phyloP scores from a whole-genome alignment of 2,329 filamentous ascomycete species.

The Ophiostoma australiae region DNA sequence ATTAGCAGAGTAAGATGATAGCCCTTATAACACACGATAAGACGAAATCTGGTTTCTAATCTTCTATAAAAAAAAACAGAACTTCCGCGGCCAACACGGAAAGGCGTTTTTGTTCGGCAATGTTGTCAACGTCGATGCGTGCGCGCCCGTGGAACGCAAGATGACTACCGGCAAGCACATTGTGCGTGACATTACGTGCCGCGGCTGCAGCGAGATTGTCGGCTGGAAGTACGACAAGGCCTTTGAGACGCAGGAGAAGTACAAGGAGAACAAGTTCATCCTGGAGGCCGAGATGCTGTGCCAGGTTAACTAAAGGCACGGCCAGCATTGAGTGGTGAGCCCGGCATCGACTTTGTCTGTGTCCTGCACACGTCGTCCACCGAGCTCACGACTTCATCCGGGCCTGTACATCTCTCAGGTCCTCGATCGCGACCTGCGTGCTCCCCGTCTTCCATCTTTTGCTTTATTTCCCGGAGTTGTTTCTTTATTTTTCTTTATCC shows the following conservation, averaged over 20 bases:
- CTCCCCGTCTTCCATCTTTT: neutral
- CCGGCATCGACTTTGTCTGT: neutral
- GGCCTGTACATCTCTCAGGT: neutral
- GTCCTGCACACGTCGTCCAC: neutral
- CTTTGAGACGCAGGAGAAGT: constrained; percentile 86
- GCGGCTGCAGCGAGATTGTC: constrained; percentile 85
- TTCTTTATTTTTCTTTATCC: neutral
- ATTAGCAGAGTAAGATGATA: constrained; percentile 67
- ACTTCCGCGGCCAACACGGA: constrained; percentile 96
- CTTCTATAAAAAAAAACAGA: constrained; percentile 52
- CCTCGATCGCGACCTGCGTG: neutral
- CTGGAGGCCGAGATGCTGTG: constrained; percentile 86
- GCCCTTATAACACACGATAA: neutral
- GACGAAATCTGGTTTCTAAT: too few relatives aligned
- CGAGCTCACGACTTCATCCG: neutral
- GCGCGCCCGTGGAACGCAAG: constrained; percentile 85
- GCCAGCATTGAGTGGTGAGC: neutral
- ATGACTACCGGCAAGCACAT: constrained; percentile 97
- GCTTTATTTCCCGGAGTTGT: neutral
- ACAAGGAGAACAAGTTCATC: constrained; percentile 98
- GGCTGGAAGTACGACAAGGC: constrained; percentile 99
- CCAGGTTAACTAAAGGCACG: constrained; percentile 55
- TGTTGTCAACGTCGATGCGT: constrained; percentile 84
- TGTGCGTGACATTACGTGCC: constrained; percentile 87
- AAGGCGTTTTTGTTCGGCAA: constrained; percentile 95